Evolutionary conservation across 108 stramenopile species (phyloP).

Genomic region (Cyclotella sp.): DNA sequence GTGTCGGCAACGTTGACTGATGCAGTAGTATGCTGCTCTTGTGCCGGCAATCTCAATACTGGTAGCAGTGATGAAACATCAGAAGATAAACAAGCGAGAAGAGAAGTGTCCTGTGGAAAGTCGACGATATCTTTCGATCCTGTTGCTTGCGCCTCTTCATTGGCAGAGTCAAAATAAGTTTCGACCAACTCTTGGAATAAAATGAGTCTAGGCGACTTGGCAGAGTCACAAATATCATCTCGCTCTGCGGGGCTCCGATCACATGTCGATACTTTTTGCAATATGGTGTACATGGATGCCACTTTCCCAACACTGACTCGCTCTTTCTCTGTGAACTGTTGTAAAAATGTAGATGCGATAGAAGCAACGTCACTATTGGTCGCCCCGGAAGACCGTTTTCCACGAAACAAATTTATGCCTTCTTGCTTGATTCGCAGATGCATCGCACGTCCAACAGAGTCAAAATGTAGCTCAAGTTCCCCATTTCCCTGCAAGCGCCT

Average conservation of each 20-base stretch:
- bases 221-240: not conserved
- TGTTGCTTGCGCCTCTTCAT: not conserved
- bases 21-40: conserved; percentile 20
- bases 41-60: conserved; percentile 37
- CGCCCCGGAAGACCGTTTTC: not conserved
- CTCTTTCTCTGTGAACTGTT: conserved; percentile 59
- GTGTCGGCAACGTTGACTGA: conserved; percentile 45
- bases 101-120: conserved; percentile 31
- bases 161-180: conserved; percentile 57
- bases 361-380: conserved; percentile 18
- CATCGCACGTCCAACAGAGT: conserved; percentile 65
- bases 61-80: conserved; percentile 54
- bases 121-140: conserved; percentile 32
- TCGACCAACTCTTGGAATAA: conserved; percentile 66
- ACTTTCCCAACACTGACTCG: conserved; percentile 66
- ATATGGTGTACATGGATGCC: conserved; percentile 67
- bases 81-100: conserved; percentile 34
- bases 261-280: conserved; percentile 55
- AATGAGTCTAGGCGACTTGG: conserved; percentile 63
- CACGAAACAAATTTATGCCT: conserved; percentile 56
- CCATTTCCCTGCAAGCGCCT: conserved; percentile 70
- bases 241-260: conserved; percentile 21
- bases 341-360: conserved; percentile 42
- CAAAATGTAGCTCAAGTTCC: conserved; percentile 79
- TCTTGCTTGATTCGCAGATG: conserved; percentile 55